Conservation (phyloP, 2,329 filamentous ascomycete genomes). For the Diplodia seriata region DNA sequence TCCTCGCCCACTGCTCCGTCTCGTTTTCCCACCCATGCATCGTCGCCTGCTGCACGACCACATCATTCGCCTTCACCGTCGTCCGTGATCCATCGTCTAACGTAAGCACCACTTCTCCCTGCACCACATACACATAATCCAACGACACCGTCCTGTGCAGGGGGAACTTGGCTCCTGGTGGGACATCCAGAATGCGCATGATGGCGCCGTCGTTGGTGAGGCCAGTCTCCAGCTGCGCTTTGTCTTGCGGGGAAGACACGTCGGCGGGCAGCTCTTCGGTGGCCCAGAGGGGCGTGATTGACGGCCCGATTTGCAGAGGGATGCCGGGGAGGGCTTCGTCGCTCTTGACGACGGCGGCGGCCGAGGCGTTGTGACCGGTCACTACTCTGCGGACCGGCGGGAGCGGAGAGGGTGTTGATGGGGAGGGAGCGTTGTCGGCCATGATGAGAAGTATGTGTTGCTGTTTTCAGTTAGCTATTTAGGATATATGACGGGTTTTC, state of each 20-base stretch:
- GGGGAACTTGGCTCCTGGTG: neutral
- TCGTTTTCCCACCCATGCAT: conserved; percentile 27
- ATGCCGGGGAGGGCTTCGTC: neutral
- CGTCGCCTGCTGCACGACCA: conserved; percentile 13
- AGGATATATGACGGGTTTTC: neutral
- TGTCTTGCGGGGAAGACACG: conserved; percentile 1
- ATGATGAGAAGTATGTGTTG: neutral
- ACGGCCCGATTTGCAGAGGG: neutral
- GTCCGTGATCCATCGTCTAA: conserved; percentile 15
- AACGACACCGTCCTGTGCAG: conserved; percentile 1
- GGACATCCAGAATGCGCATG: neutral
- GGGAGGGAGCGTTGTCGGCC: neutral
- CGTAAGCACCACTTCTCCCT: neutral
- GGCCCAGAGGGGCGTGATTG: neutral
- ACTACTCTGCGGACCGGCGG: neutral
- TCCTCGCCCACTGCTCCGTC: conserved; percentile 5
- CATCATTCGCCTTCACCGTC: conserved; percentile 17
- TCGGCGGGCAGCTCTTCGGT: conserved; percentile 10
- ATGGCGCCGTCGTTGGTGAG: conserved; percentile 8
- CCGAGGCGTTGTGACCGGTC: neutral
- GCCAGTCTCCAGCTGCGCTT: neutral
- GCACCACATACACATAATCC: conserved; percentile 12
- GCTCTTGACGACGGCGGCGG: neutral
- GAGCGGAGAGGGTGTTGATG: neutral
- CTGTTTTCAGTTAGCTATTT: neutral